These are phyloP conservation scores for Ballota nigra DNA, from an alignment of 257 asterid species.

Conservation along the genomic window DNA sequence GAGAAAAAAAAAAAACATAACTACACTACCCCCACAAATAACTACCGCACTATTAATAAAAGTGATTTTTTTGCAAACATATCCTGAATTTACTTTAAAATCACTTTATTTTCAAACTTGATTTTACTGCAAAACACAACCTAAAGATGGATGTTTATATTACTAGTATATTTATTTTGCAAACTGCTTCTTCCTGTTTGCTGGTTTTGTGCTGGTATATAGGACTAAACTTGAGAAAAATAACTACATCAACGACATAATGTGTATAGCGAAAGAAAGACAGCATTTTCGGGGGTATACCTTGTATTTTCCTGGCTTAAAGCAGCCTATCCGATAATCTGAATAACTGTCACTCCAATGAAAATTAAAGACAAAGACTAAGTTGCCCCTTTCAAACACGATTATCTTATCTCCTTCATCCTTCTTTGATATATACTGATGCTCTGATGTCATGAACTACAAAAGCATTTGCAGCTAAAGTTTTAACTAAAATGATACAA, in stretches of 20 bases:
- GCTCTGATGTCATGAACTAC: constrained; percentile 96
- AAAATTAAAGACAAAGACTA: constrained; percentile 86
- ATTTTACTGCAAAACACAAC: no score
- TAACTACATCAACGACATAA: background rate
- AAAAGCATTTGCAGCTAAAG: constrained; percentile 1
- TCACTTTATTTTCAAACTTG: no score
- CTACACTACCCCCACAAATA: no score
- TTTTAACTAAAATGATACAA: background rate
- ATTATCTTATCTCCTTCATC: constrained; percentile 77
- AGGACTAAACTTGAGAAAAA: background rate
- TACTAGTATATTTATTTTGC: background rate
- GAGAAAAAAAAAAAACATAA: no score
- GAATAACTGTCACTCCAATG: constrained; percentile 85
- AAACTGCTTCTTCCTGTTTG: background rate
- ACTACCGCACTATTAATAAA: no score
- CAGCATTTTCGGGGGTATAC: constrained; percentile 30
- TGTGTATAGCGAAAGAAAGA: background rate
- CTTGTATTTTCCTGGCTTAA: constrained; percentile 92
- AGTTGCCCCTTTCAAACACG: constrained; percentile 79
- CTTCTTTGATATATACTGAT: constrained; percentile 80
- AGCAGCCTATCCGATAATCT: constrained; percentile 83
- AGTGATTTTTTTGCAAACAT: no score
- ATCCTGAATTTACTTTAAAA: no score
- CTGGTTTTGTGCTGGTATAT: background rate
- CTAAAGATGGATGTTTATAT: background rate